Evolutionary conservation across 2,329 filamentous ascomycete genomes (phyloP).

Genomic region (Aureobasidium sp.): DNA sequence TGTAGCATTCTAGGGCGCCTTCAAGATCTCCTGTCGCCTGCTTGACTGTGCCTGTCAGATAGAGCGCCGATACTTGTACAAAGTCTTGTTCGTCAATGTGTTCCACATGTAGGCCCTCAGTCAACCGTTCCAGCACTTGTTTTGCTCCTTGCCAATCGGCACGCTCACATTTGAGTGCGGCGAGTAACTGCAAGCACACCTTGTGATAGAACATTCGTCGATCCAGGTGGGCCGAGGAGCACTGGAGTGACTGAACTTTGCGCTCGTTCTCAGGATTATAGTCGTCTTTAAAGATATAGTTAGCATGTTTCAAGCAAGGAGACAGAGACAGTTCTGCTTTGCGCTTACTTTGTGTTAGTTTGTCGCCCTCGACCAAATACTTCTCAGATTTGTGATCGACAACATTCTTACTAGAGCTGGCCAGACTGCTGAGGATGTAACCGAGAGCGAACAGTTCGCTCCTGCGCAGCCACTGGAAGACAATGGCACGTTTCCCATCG

Average conservation of each 20-base stretch:
- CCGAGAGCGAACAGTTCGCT: slow-evolving; percentile 52
- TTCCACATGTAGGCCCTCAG: slow-evolving; percentile 23
- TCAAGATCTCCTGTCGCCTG: slow-evolving; percentile 68
- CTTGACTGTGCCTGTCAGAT: slow-evolving; percentile 65
- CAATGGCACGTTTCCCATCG: slow-evolving; percentile 35
- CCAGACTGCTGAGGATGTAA: slow-evolving; percentile 49
- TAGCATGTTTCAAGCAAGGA: neutral
- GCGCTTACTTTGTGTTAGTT: slow-evolving; percentile 37
- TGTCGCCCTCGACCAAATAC: slow-evolving; percentile 50
- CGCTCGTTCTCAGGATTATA: slow-evolving; percentile 7
- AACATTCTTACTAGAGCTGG: slow-evolving; percentile 47
- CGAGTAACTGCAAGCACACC: slow-evolving; percentile 62
- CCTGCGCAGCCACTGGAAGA: slow-evolving; percentile 52
- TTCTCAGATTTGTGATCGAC: slow-evolving; percentile 46
- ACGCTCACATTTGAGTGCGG: slow-evolving; percentile 59
- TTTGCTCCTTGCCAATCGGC: slow-evolving; percentile 61
- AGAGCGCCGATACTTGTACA: slow-evolving; percentile 30
- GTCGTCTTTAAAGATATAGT: neutral
- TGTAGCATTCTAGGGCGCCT: slow-evolving; percentile 59
- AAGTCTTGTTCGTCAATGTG: slow-evolving; percentile 3
- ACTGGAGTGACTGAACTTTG: slow-evolving; percentile 18
- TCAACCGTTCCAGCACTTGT: slow-evolving; percentile 47
- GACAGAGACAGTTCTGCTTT: neutral
- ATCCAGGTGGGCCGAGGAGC: slow-evolving; percentile 39
- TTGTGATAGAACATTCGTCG: slow-evolving; percentile 60